phyloP scores from a whole-genome alignment of 164 flowering plant species.

The Vitis riparia region DNA sequence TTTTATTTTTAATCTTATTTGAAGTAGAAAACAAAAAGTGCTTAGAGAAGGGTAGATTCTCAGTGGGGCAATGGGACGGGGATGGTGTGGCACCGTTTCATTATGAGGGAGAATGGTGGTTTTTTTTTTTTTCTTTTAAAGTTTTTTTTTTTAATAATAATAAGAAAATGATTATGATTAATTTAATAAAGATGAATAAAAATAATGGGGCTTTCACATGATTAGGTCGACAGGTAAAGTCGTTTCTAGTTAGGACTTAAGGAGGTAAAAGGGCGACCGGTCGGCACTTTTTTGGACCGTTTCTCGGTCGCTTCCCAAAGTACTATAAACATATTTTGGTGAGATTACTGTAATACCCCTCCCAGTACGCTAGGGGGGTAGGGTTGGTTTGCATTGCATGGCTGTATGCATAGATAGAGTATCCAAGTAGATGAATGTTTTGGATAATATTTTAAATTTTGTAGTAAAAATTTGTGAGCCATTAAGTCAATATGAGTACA shows the following conservation, averaged over 20 bases:
- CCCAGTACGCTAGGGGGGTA: conserved; percentile 6
- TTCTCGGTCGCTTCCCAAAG: neutral
- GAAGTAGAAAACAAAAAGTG: neutral
- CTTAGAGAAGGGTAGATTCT: conserved; percentile 14
- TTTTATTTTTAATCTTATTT: neutral
- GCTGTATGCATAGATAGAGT: neutral
- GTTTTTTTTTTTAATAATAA: neutral
- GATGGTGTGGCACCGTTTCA: neutral
- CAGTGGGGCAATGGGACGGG: no score
- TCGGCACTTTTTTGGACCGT: conserved; percentile 24
- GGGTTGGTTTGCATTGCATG: neutral
- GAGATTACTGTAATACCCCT: conserved; percentile 10
- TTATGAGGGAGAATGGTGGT: neutral
- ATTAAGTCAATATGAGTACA: no score
- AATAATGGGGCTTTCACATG: conserved; percentile 7
- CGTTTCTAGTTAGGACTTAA: conserved; percentile 29
- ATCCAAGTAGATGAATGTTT: no score
- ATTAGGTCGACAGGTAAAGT: conserved; percentile 46
- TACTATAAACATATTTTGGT: neutral
- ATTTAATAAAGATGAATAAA: neutral
- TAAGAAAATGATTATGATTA: no score
- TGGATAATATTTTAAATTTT: no score
- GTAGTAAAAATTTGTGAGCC: no score
- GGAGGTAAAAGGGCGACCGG: conserved; percentile 24
- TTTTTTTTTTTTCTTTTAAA: neutral